phyloP scores from a whole-genome alignment of 257 asterid genomes.

The Voacanga thouarsii region DNA sequence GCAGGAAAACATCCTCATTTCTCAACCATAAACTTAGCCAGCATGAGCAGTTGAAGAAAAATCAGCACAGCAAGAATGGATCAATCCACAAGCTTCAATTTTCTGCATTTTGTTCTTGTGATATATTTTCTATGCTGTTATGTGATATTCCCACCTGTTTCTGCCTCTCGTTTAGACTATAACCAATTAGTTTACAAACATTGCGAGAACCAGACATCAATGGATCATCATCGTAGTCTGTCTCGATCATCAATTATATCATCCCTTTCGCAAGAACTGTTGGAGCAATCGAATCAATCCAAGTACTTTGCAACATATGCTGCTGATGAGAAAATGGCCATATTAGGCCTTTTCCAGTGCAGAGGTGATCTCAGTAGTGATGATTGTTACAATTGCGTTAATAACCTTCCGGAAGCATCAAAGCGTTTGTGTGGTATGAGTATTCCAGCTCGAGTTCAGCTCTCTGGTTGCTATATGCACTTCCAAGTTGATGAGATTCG shows the following conservation, averaged over 20 bases:
- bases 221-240: conserved; percentile 11
- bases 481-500: conserved; percentile 43
- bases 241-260: conserved; percentile 34
- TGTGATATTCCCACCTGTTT: conserved; percentile 22
- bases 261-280: conserved; percentile 41
- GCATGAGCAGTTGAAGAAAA: conserved; percentile 2
- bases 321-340: conserved; percentile 31
- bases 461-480: conserved; percentile 55
- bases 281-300: conserved; percentile 36
- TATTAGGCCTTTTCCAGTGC: conserved; percentile 64
- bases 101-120: conserved; percentile 15
- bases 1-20: background rate
- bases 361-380: conserved; percentile 34
- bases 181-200: conserved; percentile 42
- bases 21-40: background rate
- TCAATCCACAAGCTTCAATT: conserved; percentile 8
- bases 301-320: conserved; percentile 50
- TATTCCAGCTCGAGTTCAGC: conserved; percentile 57
- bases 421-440: conserved; percentile 31
- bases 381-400: conserved; percentile 51
- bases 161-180: conserved; percentile 22
- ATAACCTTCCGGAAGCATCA: conserved; percentile 31
- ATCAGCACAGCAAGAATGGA: conserved; percentile 29
- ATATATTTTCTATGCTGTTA: conserved; percentile 17
- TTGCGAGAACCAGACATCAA: conserved; percentile 41